These are phyloP conservation scores for Rhodotorula taiwanensis DNA, from an alignment of 768 basidiomycete species.

Conservation along the genomic window DNA sequence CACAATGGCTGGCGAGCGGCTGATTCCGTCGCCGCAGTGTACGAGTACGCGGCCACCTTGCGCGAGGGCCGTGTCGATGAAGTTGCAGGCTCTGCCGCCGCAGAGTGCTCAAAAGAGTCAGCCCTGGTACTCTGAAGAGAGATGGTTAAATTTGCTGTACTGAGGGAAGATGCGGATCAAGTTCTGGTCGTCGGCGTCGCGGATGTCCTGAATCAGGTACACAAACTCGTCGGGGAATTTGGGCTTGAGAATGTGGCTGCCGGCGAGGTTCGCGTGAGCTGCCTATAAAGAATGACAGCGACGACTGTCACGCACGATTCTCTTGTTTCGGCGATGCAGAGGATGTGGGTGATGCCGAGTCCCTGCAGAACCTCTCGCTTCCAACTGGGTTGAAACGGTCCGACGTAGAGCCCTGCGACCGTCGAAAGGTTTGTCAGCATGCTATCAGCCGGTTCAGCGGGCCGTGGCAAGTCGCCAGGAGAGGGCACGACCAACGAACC, in stretches of 20 bases:
- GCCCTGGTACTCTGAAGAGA: background rate
- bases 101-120: background rate
- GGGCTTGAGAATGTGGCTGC: slow-evolving; percentile 70
- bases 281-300: rapidly evolving
- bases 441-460: no score
- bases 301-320: slow-evolving; percentile 23
- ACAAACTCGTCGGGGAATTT: slow-evolving; percentile 71
- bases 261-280: background rate
- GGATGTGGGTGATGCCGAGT: slow-evolving; percentile 80
- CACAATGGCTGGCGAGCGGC: slow-evolving; percentile 40
- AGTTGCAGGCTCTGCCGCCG: slow-evolving; percentile 36
- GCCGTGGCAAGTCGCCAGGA: no score
- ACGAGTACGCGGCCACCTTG: slow-evolving; percentile 36
- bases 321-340: slow-evolving; percentile 38
- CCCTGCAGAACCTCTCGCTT: slow-evolving; percentile 60
- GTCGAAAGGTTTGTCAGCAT: background rate
- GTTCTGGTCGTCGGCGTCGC: slow-evolving; percentile 92
- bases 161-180: slow-evolving; percentile 80
- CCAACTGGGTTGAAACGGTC: slow-evolving; percentile 83
- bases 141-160: slow-evolving; percentile 46
- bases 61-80: slow-evolving; percentile 35
- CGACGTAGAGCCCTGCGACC: slow-evolving; percentile 63
- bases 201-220: slow-evolving; percentile 76
- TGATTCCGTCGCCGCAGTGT: slow-evolving; percentile 42
- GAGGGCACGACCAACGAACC: slow-evolving; percentile 5